Conservation (phyloP, 2,329 filamentous ascomycete genomes). For the Diplocarpon rosae region DNA sequence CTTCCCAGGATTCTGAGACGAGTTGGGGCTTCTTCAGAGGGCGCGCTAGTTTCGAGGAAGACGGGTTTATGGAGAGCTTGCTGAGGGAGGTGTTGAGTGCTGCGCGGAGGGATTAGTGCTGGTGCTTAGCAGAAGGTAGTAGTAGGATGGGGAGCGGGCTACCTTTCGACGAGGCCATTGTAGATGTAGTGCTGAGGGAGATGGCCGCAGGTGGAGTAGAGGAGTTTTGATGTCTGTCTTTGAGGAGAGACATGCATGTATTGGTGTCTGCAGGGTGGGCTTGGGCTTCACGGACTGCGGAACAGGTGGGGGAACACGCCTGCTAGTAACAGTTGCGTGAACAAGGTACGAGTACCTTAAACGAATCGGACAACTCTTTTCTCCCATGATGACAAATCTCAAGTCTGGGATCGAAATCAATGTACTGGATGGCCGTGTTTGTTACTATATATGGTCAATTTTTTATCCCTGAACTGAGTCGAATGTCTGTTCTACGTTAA, state of each 20-base stretch:
- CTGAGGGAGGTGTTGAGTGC: constrained; percentile 22
- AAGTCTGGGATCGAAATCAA: no score
- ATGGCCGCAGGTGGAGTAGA: no score
- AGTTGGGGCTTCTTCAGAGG: constrained; percentile 27
- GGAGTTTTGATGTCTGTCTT: no score
- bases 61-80: constrained; percentile 21
- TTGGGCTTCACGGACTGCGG: constrained; percentile 7
- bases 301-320: constrained; percentile 9
- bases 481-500: no score
- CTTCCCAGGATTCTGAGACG: constrained; percentile 69
- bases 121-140: background rate
- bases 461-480: no score
- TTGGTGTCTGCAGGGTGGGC: background rate
- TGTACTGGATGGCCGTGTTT: no score
- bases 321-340: constrained; percentile 2
- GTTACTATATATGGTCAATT: no score
- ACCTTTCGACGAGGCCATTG: background rate
- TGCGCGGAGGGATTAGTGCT: constrained; percentile 8
- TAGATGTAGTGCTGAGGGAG: background rate
- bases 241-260: no score
- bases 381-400: no score
- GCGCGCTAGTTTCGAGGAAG: constrained; percentile 15
- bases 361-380: no score
- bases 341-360: no score
- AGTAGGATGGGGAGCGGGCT: background rate